Conservation (phyloP, 1,284 basidiomycete genomes). For the Takashimella tepidaria region DNA sequence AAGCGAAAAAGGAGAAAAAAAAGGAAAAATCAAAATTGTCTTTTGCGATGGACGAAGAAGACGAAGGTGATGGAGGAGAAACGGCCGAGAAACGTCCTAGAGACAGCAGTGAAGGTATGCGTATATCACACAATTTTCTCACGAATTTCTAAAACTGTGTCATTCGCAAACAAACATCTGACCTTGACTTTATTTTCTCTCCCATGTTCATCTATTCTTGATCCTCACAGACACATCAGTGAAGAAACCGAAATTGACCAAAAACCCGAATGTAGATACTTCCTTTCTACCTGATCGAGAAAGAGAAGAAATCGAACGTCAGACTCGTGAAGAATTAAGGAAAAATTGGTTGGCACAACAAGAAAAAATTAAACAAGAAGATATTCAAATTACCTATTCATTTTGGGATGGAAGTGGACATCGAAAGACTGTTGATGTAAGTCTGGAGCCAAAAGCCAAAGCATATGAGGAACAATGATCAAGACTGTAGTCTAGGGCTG, state of each 20-base stretch:
- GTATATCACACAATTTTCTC: too few species aligned
- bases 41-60: constrained; percentile 80
- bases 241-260: constrained; percentile 76
- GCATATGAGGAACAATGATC: too few species aligned
- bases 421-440: constrained; percentile 80
- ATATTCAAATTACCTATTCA: constrained; percentile 61
- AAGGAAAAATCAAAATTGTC: constrained; percentile 85
- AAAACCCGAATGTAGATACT: constrained; percentile 95
- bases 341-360: constrained; percentile 88
- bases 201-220: too few species aligned
- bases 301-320: constrained; percentile 84
- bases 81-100: constrained; percentile 18
- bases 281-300: constrained; percentile 97
- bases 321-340: constrained; percentile 79
- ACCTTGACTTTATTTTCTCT: too few species aligned
- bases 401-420: constrained; percentile 99
- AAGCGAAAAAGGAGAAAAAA: constrained; percentile 82
- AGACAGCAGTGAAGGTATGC: constrained; percentile 33
- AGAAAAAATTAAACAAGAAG: constrained; percentile 38
- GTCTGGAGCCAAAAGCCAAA: constrained; percentile 35
- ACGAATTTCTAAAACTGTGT: too few species aligned
- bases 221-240: constrained; percentile 23
- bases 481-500: too few species aligned
- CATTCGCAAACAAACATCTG: too few species aligned
- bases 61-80: constrained; percentile 35